phyloP scores from a whole-genome alignment of 1,139 yeast genomes.

The Candida sanyaensis region DNA sequence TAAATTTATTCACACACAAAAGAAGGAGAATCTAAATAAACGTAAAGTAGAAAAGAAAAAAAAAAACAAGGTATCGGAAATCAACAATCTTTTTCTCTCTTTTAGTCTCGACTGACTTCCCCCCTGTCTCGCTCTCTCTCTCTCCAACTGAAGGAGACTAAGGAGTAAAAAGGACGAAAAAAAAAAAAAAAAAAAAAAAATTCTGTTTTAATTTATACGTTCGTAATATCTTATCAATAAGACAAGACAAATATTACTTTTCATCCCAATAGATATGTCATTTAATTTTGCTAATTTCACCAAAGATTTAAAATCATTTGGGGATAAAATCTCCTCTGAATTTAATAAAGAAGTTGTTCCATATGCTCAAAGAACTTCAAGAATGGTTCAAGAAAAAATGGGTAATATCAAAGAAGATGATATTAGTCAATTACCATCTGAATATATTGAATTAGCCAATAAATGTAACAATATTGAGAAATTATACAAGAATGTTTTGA shows the following conservation, averaged over 20 bases:
- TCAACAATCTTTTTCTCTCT: too few species aligned
- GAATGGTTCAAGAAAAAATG: conserved; percentile 75
- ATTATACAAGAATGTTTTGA: conserved; percentile 70
- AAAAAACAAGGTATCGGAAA: too few species aligned
- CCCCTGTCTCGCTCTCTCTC: too few species aligned
- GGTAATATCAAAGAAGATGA: conserved; percentile 74
- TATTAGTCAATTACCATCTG: conserved; percentile 79
- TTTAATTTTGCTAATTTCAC: conserved; percentile 47
- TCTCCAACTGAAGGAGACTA: too few species aligned
- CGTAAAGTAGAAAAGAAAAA: too few species aligned
- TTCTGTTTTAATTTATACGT: neutral
- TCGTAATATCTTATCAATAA: neutral
- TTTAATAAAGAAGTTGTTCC: conserved; percentile 54
- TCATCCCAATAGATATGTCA: conserved; percentile 28
- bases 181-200: too few species aligned
- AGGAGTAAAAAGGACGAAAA: neutral
- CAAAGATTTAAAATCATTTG: conserved; percentile 40
- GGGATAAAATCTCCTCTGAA: conserved; percentile 42
- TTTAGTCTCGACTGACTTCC: too few species aligned
- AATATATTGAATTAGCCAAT: conserved; percentile 72
- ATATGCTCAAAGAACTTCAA: conserved; percentile 78
- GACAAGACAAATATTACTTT: too few species aligned
- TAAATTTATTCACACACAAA: too few species aligned
- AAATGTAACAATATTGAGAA: conserved; percentile 75
- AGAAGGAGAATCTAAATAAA: too few species aligned